Percentiles rank a stretch among this genome's conserved stretches.
Evolutionary conservation across 2,329 filamentous ascomycete genomes (phyloP).

Genomic region (Dothistroma pini): DNA sequence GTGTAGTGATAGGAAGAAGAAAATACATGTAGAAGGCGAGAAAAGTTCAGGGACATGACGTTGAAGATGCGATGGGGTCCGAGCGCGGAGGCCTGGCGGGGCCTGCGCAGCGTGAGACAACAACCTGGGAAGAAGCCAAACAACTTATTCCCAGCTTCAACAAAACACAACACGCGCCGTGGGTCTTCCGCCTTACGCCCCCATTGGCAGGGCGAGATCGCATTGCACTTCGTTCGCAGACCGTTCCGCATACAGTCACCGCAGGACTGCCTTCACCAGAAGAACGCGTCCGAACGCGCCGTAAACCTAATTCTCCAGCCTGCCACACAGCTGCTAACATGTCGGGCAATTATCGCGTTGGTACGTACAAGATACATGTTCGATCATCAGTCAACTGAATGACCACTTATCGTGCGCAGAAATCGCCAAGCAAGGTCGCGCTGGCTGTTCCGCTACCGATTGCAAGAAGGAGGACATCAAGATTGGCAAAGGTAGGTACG

Average conservation of each 20-base stretch:
- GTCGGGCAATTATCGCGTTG: constrained; percentile 20
- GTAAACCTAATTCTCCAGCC: neutral
- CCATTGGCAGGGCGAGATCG: neutral
- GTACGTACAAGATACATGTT: constrained; percentile 6
- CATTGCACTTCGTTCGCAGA: neutral
- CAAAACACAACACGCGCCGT: neutral
- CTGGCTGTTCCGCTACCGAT: constrained; percentile 66
- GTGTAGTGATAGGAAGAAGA: constrained; percentile 1
- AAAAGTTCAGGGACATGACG: neutral
- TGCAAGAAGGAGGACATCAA: constrained; percentile 70
- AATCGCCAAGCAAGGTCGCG: constrained; percentile 64
- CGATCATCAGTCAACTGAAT: constrained; percentile 1
- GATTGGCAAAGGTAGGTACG: constrained; percentile 63
- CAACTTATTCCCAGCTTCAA: neutral
- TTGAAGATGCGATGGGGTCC: neutral
- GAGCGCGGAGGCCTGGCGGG: neutral
- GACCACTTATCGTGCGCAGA: constrained; percentile 49
- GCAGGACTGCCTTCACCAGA: neutral
- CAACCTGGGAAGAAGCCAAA: neutral
- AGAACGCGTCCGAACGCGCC: neutral
- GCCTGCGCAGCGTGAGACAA: neutral
- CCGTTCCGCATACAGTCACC: neutral
- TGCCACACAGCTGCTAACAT: constrained; percentile 8
- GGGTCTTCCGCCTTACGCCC: neutral
- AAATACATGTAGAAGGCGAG: neutral